Base-by-base conservation (phyloP, 1,284 basidiomycete genomes). In the Malassezia dermatis region DNA sequence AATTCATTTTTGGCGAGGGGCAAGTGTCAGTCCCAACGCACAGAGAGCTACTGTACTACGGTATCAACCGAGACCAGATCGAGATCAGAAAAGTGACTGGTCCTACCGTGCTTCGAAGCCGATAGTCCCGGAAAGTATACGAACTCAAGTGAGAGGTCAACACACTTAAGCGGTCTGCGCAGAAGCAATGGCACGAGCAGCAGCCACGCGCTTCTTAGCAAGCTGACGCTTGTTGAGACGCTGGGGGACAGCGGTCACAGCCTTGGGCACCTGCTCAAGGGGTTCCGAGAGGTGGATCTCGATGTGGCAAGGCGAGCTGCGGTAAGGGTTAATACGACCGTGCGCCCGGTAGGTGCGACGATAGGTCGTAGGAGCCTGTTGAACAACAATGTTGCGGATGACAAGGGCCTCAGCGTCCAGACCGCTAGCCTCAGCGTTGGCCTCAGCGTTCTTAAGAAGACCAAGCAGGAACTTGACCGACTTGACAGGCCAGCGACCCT, bases 311-410 rank as follows among this genome's bases (percentile, higher is more conserved):
- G 89, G 89, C 80, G 87, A 85, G 52, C 88, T 87, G 78, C 89
- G 86, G 68, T 75, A 77, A 32, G 76, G 75, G 67, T 77, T 76
- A 57, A 76, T 90, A 72, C 88, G 85, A 84, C 88, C 88, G 78
- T 91, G 89, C 51, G 94, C 94, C 79, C 94, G 90, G 85, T 94
- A 99, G 67, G 94, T 99, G 77, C 94, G 88, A 75, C 94, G 89
- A 78, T 89, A 89, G 77, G 94, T 99, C 89, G 98, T 98, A 86
- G 93, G 94, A 65, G 94, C 94, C 80, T 98, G 93, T 78, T 99
- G 87, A 61, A 98, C 90, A 66, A 89, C 87, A 68, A 98, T 95
- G 83, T 86, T 94, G 81, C 87, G 90, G 82, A 99, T 93, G 76
- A 79, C 71, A 56, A 98, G 84, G 64, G 93, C 89, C 75, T 96